These are phyloP conservation scores for Citrullus amarus DNA, from an alignment of 306 rosid genomes.

Conservation along the genomic window DNA sequence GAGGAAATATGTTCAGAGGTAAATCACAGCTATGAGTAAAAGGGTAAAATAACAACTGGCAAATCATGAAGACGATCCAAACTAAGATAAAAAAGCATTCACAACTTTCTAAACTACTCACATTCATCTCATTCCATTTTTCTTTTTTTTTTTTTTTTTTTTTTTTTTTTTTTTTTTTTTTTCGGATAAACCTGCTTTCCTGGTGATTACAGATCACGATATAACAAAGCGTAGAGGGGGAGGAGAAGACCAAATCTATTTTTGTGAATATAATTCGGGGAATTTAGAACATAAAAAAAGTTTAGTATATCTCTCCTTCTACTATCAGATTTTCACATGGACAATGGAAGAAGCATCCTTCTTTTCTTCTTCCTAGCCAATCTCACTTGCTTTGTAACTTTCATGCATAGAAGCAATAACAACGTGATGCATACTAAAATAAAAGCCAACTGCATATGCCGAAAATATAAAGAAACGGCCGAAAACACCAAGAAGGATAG, in stretches of 20 bases:
- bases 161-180: background rate
- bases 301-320: constrained; percentile 13
- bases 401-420: constrained; percentile 83
- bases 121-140: background rate
- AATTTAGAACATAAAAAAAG: background rate
- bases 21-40: background rate
- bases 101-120: constrained; percentile 2
- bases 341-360: constrained; percentile 98
- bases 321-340: constrained; percentile 46
- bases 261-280: background rate
- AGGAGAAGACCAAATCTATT: background rate
- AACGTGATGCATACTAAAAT: constrained; percentile 59
- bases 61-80: background rate
- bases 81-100: background rate
- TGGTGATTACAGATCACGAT: background rate
- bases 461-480: constrained; percentile 80
- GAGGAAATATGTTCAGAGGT: background rate
- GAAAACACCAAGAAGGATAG: constrained; percentile 92
- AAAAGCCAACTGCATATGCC: constrained; percentile 75
- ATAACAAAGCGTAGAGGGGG: background rate
- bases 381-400: constrained; percentile 91
- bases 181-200: background rate
- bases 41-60: background rate
- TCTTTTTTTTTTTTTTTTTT: background rate
- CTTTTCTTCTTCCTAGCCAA: constrained; percentile 89